Percentiles rank a stretch among this genome's conserved stretches.
phyloP scores from a whole-genome alignment of 2,329 filamentous ascomycete genomes.

The Sporothrix luriei region DNA sequence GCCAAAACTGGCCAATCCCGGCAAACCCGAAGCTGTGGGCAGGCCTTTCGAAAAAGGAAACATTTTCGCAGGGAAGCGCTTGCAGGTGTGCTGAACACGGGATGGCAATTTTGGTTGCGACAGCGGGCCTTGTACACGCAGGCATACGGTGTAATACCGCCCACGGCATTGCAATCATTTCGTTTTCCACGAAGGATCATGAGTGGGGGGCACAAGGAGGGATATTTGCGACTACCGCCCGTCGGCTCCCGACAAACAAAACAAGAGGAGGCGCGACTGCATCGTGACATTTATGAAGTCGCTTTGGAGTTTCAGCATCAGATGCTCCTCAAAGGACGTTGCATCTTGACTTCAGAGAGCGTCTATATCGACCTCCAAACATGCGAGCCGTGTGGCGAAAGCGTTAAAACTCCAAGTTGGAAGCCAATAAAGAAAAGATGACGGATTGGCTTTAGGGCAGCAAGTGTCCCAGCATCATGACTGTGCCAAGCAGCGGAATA shows the following conservation, averaged over 20 bases:
- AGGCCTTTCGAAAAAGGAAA: neutral
- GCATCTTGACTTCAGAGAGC: neutral
- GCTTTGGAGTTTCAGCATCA: no score
- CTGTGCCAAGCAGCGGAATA: neutral
- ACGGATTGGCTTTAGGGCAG: no score
- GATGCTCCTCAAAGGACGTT: neutral
- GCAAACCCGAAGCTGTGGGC: constrained; percentile 31
- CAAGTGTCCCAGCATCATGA: constrained; percentile 10
- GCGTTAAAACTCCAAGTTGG: neutral
- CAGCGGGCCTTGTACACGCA: neutral
- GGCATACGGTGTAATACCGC: no score
- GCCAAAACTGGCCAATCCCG: constrained; percentile 29
- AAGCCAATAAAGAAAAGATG: neutral
- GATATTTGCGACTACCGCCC: neutral
- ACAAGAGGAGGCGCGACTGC: neutral
- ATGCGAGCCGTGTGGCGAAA: neutral
- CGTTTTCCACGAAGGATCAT: neutral
- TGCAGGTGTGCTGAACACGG: no score
- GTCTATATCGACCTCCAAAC: neutral
- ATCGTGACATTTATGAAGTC: no score
- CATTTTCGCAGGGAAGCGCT: neutral
- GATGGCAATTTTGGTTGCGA: no score
- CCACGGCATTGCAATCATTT: neutral
- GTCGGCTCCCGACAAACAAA: neutral
- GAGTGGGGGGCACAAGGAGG: neutral